Evolutionary conservation across 2,329 filamentous ascomycete genomes (phyloP).

Genomic region (Metarhizium humberi): DNA sequence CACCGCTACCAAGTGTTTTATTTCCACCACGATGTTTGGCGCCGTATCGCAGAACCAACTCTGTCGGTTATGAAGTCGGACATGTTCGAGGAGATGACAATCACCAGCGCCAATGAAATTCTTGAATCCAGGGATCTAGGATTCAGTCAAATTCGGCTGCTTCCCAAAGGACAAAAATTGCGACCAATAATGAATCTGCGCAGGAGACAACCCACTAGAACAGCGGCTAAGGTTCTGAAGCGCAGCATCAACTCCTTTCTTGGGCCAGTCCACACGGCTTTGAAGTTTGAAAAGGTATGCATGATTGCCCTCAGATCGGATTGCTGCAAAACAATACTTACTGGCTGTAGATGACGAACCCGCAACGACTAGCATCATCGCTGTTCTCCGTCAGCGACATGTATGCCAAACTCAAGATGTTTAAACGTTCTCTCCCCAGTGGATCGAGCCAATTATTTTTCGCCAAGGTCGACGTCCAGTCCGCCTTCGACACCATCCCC

Average conservation of each 20-base stretch:
- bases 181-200: conserved; percentile 83
- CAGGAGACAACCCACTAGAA: conserved; percentile 44
- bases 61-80: conserved; percentile 54
- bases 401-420: conserved; percentile 60
- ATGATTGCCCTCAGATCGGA: neutral
- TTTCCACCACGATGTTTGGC: conserved; percentile 92
- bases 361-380: conserved; percentile 61
- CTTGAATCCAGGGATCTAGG: conserved; percentile 59
- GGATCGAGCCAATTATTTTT: conserved; percentile 55
- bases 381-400: conserved; percentile 78
- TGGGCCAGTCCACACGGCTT: conserved; percentile 62
- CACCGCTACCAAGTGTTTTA: conserved; percentile 81
- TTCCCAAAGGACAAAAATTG: conserved; percentile 71
- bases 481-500: conserved; percentile 93
- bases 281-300: conserved; percentile 68
- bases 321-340: neutral
- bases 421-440: conserved; percentile 44
- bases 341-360: conserved; percentile 29
- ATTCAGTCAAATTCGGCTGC: conserved; percentile 66
- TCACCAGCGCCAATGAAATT: conserved; percentile 44
- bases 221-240: conserved; percentile 54
- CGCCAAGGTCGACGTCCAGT: conserved; percentile 83
- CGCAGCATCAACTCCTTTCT: conserved; percentile 43
- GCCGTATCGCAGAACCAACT: conserved; percentile 62
- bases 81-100: conserved; percentile 72